Base-by-base conservation (phyloP, 768 basidiomycete genomes). In the Termitomyces sp. region DNA sequence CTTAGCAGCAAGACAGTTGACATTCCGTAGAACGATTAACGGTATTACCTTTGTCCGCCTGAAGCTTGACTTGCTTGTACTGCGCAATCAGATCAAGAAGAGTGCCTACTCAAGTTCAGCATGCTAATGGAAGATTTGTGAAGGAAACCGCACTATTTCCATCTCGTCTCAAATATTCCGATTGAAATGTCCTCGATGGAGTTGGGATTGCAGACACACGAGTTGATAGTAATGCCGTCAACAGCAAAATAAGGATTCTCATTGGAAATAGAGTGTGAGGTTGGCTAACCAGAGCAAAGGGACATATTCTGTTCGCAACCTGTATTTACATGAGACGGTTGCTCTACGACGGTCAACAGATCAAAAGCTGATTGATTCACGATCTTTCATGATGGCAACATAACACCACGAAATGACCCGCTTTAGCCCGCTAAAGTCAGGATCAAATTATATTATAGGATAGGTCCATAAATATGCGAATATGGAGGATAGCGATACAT, bases 201-300 rank as follows among this genome's bases (percentile, higher is more conserved):
- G 46, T 53, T 38, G 61, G 58, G 32, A 57, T 12, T 1, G 56
- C 56, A 41, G 33, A 55, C n/a, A 49, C 50, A 30, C 44, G 20
- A 38, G 49, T 35, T 43, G 56, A 38, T 47, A 65, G 43, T 32
- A 58, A 52, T 55, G 64, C 59, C 33, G 61, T 65, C 64, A 61
- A 65, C 64, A 64, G 61, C 64, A 62, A 49, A 30, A 53, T 23
- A 26, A 62, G 40, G 32, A 57, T 33, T n/a, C 56, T 60, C 59
- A 64, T 64, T 32, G 32, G 36, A n/a, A 5, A 26, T 41, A 23
- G 33, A 55, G 30, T 8, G 44, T 51, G 49, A 33, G 30, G 48
- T 55, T 43, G 61, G 58, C 64, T 63, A 65, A 28, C 64, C 62
- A 63, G 60, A 63, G 64, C 64, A 60, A 46, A 55, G 44, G 16